phyloP scores from a whole-genome alignment of 139 green algal species.

The Microglena sp. region DNA sequence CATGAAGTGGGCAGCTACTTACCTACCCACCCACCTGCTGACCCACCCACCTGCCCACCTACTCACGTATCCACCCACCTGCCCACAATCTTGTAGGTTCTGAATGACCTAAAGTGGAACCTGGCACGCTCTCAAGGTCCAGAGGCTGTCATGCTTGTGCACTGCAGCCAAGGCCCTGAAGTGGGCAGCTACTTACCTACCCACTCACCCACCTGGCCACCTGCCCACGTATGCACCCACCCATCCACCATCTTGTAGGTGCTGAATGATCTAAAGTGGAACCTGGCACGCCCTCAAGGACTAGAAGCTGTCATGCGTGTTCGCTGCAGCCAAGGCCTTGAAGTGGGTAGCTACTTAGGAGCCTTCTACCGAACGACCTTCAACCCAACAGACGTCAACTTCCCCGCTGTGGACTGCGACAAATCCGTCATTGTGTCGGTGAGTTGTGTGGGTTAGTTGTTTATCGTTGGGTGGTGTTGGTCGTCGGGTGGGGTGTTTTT shows the following conservation, averaged over 20 bases:
- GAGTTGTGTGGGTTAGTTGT: too few relatives aligned
- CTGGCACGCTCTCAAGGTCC: slow-evolving; percentile 60
- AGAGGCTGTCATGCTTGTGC: slow-evolving; percentile 78
- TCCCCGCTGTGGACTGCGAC: slow-evolving; percentile 74
- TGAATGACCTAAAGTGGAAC: slow-evolving; percentile 82
- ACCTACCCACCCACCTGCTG: too few relatives aligned
- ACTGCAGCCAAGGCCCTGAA: slow-evolving; percentile 52
- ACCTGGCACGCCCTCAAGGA: slow-evolving; percentile 59
- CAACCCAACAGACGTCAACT: slow-evolving; percentile 61
- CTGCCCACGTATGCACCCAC: neutral
- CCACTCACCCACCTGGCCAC: neutral
- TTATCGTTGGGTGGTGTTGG: too few relatives aligned
- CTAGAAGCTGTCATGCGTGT: slow-evolving; percentile 79
- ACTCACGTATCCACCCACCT: too few relatives aligned
- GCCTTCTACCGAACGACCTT: slow-evolving; percentile 32
- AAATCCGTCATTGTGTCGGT: slow-evolving; percentile 55
- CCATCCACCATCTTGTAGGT: slow-evolving; percentile 28
- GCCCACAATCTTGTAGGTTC: too few relatives aligned
- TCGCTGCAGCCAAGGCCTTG: slow-evolving; percentile 55
- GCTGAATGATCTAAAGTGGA: slow-evolving; percentile 79
- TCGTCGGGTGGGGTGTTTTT: too few relatives aligned
- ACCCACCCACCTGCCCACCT: too few relatives aligned
- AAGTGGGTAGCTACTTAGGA: slow-evolving; percentile 56
- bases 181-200: slow-evolving; percentile 64
- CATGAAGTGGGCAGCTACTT: slow-evolving; percentile 65